Base-by-base conservation (phyloP, 345 rosid species). In the Populus davidiana region DNA sequence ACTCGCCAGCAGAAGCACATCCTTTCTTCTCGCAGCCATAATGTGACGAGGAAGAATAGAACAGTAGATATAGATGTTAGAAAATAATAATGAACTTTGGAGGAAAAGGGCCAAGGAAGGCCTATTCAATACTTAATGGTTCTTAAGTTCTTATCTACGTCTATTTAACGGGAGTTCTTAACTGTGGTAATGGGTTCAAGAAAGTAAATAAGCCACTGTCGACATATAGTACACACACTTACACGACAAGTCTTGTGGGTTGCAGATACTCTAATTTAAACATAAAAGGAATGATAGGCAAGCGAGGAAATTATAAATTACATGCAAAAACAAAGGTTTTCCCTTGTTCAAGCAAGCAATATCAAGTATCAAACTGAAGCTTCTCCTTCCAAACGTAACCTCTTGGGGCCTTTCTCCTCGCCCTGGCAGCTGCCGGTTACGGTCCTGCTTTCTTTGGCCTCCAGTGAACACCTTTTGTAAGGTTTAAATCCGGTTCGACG, bases 401-500 rank as follows among this genome's bases (percentile, higher is more conserved):
- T 89, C 85, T 95, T 95, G 18, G 97, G 87, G 72, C 86, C 83
- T 78, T 86, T 92, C 85, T 91, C 96, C 75, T 91, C 97, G 33
- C 80, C 82, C 79, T 86, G 97, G 86, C 66, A 70, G 86, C 84
- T 27, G 56, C 67, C 52, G 80, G 81, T 85, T 68, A 73, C 68
- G 75, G 75, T 27, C 78, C 81, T 89, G 83, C 79, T 88, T 71
- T 93, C 98, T 70, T 81, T 90, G 62, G 93, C 94, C 87, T 95
- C 98, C 80, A 87, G 61, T 0, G 94, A 89, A 80, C 96, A 94
- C 83, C 98, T 88, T 84, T 93, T 93, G 88, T 94, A 94, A 38
- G 98, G 98, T 79, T 90, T 94, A 78, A 94, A 94, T 77, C 98
- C 97, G 50, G 97, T 91, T 70, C 89, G 86, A 66, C 83, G 87